Conservation (phyloP, 176 grass and related monocot genomes). For the Zoysia japonica region DNA sequence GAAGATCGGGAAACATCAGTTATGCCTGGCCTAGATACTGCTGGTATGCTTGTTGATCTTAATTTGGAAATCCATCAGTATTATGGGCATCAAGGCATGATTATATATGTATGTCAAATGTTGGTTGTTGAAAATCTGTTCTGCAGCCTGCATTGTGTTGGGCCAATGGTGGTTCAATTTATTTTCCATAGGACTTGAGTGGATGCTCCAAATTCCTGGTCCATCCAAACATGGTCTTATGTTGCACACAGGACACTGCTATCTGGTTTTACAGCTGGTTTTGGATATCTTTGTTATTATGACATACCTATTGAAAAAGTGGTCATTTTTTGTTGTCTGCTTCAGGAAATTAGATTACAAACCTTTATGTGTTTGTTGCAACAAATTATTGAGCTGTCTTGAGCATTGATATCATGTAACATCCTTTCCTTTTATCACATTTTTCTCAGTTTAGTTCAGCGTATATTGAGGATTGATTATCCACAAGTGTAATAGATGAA, state of each 20-base stretch:
- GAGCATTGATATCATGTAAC: neutral
- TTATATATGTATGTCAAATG: neutral
- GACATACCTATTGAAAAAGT: neutral
- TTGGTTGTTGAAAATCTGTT: neutral
- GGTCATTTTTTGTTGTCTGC: neutral
- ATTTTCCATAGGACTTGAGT: neutral
- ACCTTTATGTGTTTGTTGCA: neutral
- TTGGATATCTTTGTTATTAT: neutral
- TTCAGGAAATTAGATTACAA: neutral
- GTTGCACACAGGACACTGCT: neutral
- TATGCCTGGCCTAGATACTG: conserved; percentile 21
- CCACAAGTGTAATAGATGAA: conserved; percentile 21
- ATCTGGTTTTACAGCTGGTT: neutral
- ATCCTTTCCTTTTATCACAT: neutral
- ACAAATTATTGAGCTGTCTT: neutral
- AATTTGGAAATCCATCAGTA: conserved; percentile 16
- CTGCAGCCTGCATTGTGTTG: neutral
- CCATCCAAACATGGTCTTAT: neutral
- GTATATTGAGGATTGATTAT: conserved; percentile 17
- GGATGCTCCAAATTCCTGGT: neutral
- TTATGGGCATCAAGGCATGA: neutral
- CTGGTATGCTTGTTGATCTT: conserved; percentile 47
- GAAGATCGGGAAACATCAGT: conserved; percentile 33
- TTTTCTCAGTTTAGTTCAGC: neutral
- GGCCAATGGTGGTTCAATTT: neutral